phyloP scores from a whole-genome alignment of 2,329 filamentous ascomycete species.

The Aphanocladium album region DNA sequence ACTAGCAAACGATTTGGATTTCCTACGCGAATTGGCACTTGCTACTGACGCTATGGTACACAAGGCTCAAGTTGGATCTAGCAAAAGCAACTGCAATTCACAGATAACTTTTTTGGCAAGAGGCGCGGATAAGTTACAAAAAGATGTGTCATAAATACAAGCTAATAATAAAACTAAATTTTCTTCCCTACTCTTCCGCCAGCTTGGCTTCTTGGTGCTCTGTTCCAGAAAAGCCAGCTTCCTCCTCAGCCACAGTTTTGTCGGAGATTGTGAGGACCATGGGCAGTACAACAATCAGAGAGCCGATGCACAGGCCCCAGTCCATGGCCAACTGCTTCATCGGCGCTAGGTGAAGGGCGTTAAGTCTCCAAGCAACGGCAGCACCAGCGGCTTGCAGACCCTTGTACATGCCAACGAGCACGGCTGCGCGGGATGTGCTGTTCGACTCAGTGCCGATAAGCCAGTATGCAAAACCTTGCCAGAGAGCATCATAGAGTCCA shows the following conservation, averaged over 20 bases:
- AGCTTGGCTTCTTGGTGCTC: slow-evolving; percentile 15
- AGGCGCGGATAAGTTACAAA: not conserved
- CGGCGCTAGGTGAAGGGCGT: slow-evolving; percentile 29
- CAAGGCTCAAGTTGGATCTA: no score
- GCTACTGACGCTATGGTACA: no score
- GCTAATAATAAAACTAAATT: not conserved
- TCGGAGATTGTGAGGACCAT: slow-evolving; percentile 34
- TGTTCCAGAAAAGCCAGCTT: slow-evolving; percentile 17
- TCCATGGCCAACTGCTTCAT: slow-evolving; percentile 41
- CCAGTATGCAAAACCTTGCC: slow-evolving; percentile 64
- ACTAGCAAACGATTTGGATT: no score
- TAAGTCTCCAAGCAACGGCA: slow-evolving; percentile 42
- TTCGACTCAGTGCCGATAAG: slow-evolving; percentile 42
- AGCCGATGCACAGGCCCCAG: slow-evolving; percentile 41
- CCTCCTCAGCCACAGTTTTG: slow-evolving; percentile 22
- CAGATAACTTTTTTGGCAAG: not conserved
- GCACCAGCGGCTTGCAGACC: slow-evolving; percentile 38
- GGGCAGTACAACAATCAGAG: slow-evolving; percentile 37
- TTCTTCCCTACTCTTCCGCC: slow-evolving; percentile 7
- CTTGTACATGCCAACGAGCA: slow-evolving; percentile 44
- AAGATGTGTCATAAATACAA: not conserved
- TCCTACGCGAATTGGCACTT: no score
- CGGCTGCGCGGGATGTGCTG: slow-evolving; percentile 34
- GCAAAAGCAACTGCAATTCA: not conserved
- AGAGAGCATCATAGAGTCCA: slow-evolving; percentile 62